Evolutionary conservation across 192 early-diverging fungal species (phyloP), one percentile per base, ranked within the genome.

Genomic region (Umbelopsis isabellina): DNA sequence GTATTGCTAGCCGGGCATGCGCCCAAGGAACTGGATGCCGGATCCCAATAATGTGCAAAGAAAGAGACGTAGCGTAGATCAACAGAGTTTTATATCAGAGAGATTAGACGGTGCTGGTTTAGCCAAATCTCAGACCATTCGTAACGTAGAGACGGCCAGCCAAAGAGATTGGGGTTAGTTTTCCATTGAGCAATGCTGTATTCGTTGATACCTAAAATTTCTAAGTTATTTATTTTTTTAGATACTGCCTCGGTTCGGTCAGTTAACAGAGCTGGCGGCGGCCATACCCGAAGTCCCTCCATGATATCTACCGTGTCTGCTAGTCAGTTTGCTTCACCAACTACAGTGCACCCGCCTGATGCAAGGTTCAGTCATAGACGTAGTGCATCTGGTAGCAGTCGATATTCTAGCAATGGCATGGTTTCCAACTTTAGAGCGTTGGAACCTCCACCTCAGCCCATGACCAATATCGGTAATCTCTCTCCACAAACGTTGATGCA

Each of bases 381-480:
- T 16, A 35, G 27, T 0, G 25, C 55, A 5, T 61, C 55, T 11
- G 67, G 68, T 10, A 68, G 74, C 15, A 76, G 68, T 64, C 71
- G 74, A 12, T 76, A 76, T 30, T 47, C 68, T 41, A 67, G 72
- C 30, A 67, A 58, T 21, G 65, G 69, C 22, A 75, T 79, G 78
- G 74, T 68, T 15, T 25, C 70, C 12, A 72, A 53, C 16, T 79
- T 79, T 48, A 69, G 74, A 49, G 71, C 78, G 2, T 70, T 79
- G 47, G 79, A 80, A 37, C 74, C 79, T 45, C 52, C 68, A 11
- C 74, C 69, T 3, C 18, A 66, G 8, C 69, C 79, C 11, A 25
- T 51, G 20, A 23, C 76, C 61, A 49, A 27, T 20, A 25, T 70
- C 1, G 67, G 72, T 22, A 65, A 80, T 23, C 65, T 73, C 4